Evolutionary conservation across 768 basidiomycete genomes (phyloP), one percentile per base, ranked within the genome.

Genomic region (Pilatotrama ljubarskyi): DNA sequence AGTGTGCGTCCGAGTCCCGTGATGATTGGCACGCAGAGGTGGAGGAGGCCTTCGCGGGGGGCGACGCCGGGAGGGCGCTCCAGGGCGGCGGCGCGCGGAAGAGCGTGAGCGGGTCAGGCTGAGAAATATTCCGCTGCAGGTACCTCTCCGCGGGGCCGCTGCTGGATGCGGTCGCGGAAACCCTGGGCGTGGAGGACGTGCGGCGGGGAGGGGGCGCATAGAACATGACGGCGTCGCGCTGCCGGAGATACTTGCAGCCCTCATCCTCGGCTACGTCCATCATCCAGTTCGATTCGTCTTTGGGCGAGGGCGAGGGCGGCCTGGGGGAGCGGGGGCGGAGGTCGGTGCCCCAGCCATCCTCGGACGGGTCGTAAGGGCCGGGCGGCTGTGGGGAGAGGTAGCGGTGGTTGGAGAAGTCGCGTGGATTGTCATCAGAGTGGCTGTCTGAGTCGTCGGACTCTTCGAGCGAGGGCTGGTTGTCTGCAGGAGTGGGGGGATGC

Each of bases 21-120:
- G 58, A 48, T 43, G 11, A 15, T 18, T 14, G 48, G 42, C 40
- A 59, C 32, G 29, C 13, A 25, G n/a, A 20, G 13, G 42, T 26
- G 35, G 43, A 15, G 1, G 48, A 10, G 4, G 47, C 20, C 11
- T 54, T 59, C 22, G 49, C 13, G 0, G 52, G 35, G 6, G 48
- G 58, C 3, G 53, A 51, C 7, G 35, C 43, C 11, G 53, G 57
- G 1, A 70, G 64, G 1, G 44, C 25, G 17, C 41, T 48, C 66
- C 68, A 70, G 15, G 69, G 62, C 13, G 68, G 69, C 5, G 69
- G 68, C 0, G 57, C 26, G 1, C 69, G 65, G 55, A 51, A 70
- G 25, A 70, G 61, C 64, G 60, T 66, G 14, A 64, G 50, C 6
- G 53, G 58, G 22, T 54, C 58, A 24, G 6, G 15, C 46, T 35